These are phyloP conservation scores for Myxozyma mucilagina DNA, from an alignment of 805 yeast species.

Conservation along the genomic window DNA sequence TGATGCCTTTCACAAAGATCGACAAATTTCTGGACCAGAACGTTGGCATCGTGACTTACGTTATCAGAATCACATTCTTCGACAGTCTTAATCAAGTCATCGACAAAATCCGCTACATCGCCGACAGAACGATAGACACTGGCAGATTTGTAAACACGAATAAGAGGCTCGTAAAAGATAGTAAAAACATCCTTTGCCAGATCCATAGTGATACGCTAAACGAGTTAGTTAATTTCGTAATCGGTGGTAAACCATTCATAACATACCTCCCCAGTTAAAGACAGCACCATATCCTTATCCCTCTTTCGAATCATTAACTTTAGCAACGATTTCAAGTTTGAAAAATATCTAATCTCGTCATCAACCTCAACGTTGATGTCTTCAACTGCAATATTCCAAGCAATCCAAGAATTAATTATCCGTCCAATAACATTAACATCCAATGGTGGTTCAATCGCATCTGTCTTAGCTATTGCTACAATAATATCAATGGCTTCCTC, in stretches of 20 bases:
- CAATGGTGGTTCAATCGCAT: slow-evolving; percentile 25
- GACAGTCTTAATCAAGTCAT: slow-evolving; percentile 61
- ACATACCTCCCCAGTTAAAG: slow-evolving; percentile 27
- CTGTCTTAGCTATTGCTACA: slow-evolving; percentile 32
- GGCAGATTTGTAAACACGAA: slow-evolving; percentile 65
- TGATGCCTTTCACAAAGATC: slow-evolving; percentile 70
- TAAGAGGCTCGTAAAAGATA: slow-evolving; percentile 72
- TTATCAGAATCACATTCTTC: slow-evolving; percentile 51
- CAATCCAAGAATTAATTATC: slow-evolving; percentile 37
- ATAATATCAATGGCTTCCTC: slow-evolving; percentile 35
- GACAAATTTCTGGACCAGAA: slow-evolving; percentile 67
- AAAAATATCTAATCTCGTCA: slow-evolving; percentile 26
- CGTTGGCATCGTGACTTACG: slow-evolving; percentile 53
- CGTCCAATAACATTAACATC: slow-evolving; percentile 34
- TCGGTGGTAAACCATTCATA: background rate
- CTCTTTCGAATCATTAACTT: slow-evolving; percentile 63
- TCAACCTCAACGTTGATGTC: slow-evolving; percentile 30
- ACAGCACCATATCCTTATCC: slow-evolving; percentile 71
- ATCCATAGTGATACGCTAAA: slow-evolving; percentile 76
- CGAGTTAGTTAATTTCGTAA: slow-evolving; percentile 44
- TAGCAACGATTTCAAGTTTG: slow-evolving; percentile 56
- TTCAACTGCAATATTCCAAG: slow-evolving; percentile 43
- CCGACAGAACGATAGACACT: slow-evolving; percentile 64
- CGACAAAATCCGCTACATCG: slow-evolving; percentile 63
- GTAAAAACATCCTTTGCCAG: slow-evolving; percentile 72